Percentiles rank a stretch among this genome's conserved stretches.
Conservation (phyloP, 768 basidiomycete species). For the Calocybe indica region DNA sequence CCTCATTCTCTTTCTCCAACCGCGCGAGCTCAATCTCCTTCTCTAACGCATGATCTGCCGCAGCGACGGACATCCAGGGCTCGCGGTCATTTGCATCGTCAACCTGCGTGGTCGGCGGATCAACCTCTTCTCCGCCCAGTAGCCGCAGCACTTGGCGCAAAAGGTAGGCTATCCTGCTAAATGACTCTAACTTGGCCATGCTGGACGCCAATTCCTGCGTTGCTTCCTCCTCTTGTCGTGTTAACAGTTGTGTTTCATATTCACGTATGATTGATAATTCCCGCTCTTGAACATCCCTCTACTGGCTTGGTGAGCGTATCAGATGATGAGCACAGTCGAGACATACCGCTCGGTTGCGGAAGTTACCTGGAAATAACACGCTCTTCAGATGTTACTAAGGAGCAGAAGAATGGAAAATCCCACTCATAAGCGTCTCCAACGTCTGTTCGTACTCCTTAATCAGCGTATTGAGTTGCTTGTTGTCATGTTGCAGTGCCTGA, state of each 20-base stretch:
- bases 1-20: slow-evolving; percentile 82
- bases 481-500: slow-evolving; percentile 81
- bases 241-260: slow-evolving; percentile 82
- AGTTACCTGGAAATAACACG: slow-evolving; percentile 34
- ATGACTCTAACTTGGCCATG: slow-evolving; percentile 60
- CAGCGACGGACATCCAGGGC: slow-evolving; percentile 29
- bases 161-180: slow-evolving; percentile 63
- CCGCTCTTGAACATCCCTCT: slow-evolving; percentile 92
- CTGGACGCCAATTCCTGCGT: slow-evolving; percentile 51
- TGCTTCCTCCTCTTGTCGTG: slow-evolving; percentile 64
- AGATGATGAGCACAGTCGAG: slow-evolving; percentile 3
- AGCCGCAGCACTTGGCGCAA: slow-evolving; percentile 67
- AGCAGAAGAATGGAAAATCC: slow-evolving; percentile 9
- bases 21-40: slow-evolving; percentile 87
- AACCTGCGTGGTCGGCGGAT: slow-evolving; percentile 14
- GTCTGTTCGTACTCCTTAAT: slow-evolving; percentile 98
- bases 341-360: slow-evolving; percentile 87
- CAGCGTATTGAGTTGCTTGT: slow-evolving; percentile 86
- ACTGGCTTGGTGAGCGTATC: slow-evolving; percentile 5
- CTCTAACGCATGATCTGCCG: slow-evolving; percentile 76
- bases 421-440: slow-evolving; percentile 89
- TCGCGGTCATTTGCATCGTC: slow-evolving; percentile 32
- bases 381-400: slow-evolving; percentile 2
- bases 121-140: slow-evolving; percentile 58
- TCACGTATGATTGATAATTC: slow-evolving; percentile 87